phyloP scores from a whole-genome alignment of 306 rosid species.

The Delonix regia region DNA sequence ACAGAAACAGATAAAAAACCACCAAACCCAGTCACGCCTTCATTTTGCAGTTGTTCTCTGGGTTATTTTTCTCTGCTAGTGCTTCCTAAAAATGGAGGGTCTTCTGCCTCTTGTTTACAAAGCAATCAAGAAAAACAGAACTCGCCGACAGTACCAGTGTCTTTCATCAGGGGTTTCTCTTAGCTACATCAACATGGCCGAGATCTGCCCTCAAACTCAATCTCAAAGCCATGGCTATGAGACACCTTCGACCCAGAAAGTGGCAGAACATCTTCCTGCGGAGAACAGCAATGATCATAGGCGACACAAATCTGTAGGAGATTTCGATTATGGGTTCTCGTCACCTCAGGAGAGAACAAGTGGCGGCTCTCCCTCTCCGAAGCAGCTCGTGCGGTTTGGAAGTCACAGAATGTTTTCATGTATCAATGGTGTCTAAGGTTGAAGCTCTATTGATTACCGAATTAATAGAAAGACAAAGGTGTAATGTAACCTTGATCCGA shows the following conservation, averaged over 20 bases:
- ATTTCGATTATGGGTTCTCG: conserved; percentile 32
- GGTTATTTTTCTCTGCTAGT: neutral
- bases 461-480: neutral
- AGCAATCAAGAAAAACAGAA: conserved; percentile 45
- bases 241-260: neutral
- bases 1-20: neutral
- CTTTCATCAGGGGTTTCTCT: conserved; percentile 42
- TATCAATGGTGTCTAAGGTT: conserved; percentile 9
- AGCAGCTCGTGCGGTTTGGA: conserved; percentile 27
- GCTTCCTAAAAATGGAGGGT: conserved; percentile 45
- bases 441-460: neutral
- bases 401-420: conserved; percentile 36
- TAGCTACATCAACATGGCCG: conserved; percentile 20
- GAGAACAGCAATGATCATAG: conserved; percentile 26
- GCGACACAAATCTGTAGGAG: conserved; percentile 26
- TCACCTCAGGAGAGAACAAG: neutral
- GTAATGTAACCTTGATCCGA: neutral
- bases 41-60: neutral
- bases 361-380: conserved; percentile 15
- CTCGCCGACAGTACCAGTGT: conserved; percentile 39
- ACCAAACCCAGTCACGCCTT: conserved; percentile 38
- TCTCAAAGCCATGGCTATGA: neutral
- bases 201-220: conserved; percentile 21
- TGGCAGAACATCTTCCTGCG: neutral
- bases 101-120: conserved; percentile 45